Conservation (phyloP, 2,329 filamentous ascomycete genomes). For the Cryphonectria parasitica region DNA sequence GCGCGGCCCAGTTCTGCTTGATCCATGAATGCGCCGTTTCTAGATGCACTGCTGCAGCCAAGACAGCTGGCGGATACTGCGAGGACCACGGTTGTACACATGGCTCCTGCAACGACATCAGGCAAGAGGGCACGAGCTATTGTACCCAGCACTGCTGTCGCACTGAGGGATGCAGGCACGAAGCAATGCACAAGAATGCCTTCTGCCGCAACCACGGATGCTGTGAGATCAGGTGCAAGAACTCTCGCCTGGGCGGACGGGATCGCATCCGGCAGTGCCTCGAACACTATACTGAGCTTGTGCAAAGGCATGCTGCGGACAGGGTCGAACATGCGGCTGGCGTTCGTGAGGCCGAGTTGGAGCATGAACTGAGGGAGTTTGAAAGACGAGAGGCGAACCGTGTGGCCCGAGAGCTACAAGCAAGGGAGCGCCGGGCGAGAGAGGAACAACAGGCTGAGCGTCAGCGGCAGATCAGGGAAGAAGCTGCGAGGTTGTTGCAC, state of each 20-base stretch:
- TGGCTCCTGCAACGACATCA: slow-evolving; percentile 13
- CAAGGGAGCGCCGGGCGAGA: background rate
- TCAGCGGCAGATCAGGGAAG: background rate
- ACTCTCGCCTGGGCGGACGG: slow-evolving; percentile 13
- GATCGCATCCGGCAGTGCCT: slow-evolving; percentile 20
- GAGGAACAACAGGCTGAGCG: background rate
- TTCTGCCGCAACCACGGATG: slow-evolving; percentile 23
- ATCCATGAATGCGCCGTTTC: slow-evolving; percentile 21
- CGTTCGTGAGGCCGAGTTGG: background rate
- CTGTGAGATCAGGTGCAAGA: slow-evolving; percentile 13
- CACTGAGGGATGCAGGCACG: slow-evolving; percentile 14
- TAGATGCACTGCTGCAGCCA: slow-evolving; percentile 12
- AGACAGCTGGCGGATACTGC: slow-evolving; percentile 14
- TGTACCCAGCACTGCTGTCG: slow-evolving; percentile 23
- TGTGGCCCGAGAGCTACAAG: slow-evolving; percentile 5
- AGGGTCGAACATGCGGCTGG: slow-evolving; percentile 1
- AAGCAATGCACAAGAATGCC: slow-evolving; percentile 14
- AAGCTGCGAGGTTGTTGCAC: background rate
- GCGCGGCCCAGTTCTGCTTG: slow-evolving; percentile 22
- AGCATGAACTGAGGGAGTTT: slow-evolving; percentile 13
- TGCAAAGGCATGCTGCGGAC: background rate
- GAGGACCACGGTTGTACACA: slow-evolving; percentile 20
- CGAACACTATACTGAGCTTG: slow-evolving; percentile 9
- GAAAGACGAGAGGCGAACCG: slow-evolving; percentile 2
- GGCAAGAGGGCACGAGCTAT: background rate